Evolutionary conservation across 306 rosid species (phyloP), one percentile per base, ranked within the genome.

Genomic region (Glycine soja): DNA sequence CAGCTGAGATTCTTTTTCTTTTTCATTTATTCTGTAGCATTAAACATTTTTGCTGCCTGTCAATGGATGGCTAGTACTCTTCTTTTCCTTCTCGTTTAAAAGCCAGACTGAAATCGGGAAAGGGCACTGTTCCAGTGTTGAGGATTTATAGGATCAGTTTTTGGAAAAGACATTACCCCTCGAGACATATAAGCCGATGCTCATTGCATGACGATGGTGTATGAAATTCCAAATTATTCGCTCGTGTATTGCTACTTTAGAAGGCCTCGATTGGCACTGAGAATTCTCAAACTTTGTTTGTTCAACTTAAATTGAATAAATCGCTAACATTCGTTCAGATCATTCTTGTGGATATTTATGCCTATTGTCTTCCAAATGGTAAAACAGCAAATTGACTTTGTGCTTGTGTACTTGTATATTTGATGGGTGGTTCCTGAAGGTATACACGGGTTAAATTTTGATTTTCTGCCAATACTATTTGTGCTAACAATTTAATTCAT

Each of bases 111-210:
- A 79, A 74, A 79, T 85, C 50, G 57, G 58, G 89, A 65, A 70
- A 86, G 81, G 70, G 46, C 77, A 62, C 24, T 78, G 73, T 81
- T 84, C 82, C 36, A 78, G 75, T 64, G 75, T 36, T 19, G 79
- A 43, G 81, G 78, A 82, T 80, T 86, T 80, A 62, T 62, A 84
- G 83, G 40, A 80, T 85, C 53, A 58, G 54, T 32, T 82, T 72
- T 80, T 43, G 77, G 65, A 83, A 62, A 47, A 67, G 67, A 59
- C 15, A 72, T 51, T 38, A 59, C 63, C 84, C 81, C 38, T 12
- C 36, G 76, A 82, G 84, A 2, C 65, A 52, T 66, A 74, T 66
- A 67, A 70, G 67, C 71, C 10, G 43, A 54, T 76, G 82, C 66
- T 79, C 48, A 52, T 53, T 45, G 58, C 72, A 76, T 54, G 58